Conservation (phyloP, 2,329 filamentous ascomycete species). For the Stagonosporopsis vannaccii region DNA sequence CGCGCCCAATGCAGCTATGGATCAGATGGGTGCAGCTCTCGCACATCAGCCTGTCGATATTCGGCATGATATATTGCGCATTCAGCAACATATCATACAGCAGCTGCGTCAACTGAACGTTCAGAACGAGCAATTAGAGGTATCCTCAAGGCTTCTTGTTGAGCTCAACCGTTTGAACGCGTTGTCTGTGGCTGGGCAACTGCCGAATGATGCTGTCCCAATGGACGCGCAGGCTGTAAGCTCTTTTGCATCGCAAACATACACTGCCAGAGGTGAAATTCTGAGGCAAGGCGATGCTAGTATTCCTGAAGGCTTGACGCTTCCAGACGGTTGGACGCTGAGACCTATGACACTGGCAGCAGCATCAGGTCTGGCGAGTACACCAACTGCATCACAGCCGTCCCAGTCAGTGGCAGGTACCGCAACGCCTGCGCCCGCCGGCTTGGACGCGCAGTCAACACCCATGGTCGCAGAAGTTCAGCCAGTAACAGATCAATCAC, state of each 20-base stretch:
- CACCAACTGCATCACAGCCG: conserved; percentile 13
- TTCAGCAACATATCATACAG: conserved; percentile 48
- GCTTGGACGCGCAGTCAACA: not conserved
- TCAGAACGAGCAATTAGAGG: conserved; percentile 46
- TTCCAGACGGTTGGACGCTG: conserved; percentile 50
- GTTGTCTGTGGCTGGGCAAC: conserved; percentile 28
- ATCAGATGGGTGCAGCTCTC: conserved; percentile 29
- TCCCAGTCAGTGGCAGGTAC: conserved; percentile 13
- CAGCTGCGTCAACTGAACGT: conserved; percentile 44
- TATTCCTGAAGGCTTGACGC: conserved; percentile 44
- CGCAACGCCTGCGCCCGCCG: not conserved
- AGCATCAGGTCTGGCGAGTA: conserved; percentile 22
- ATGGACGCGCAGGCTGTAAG: conserved; percentile 29
- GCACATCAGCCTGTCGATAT: conserved; percentile 44
- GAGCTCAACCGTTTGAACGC: conserved; percentile 39
- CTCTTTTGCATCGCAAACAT: conserved; percentile 41
- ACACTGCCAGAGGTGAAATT: conserved; percentile 40
- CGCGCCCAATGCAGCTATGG: conserved; percentile 13
- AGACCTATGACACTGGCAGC: conserved; percentile 41
- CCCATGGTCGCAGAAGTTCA: conserved; percentile 2
- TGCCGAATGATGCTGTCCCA: conserved; percentile 35
- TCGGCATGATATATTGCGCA: conserved; percentile 46
- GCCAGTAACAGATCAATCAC: not conserved
- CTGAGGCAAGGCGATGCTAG: conserved; percentile 46
- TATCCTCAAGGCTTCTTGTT: conserved; percentile 40